phyloP scores from a whole-genome alignment of 768 basidiomycete species.

The Nevesoporus exiguus region DNA sequence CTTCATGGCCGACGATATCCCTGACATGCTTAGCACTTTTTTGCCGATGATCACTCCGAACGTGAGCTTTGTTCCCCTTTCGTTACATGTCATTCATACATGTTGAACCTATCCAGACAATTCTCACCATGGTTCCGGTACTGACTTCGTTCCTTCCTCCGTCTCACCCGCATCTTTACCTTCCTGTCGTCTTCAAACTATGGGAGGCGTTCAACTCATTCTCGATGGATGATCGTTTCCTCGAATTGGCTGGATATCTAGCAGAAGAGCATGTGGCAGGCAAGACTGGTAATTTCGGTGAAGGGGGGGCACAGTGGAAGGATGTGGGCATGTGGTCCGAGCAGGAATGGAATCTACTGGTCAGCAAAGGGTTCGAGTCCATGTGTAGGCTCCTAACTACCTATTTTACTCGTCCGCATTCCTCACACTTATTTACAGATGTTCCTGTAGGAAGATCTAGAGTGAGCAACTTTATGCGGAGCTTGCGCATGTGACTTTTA shows the following conservation, averaged over 20 bases:
- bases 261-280: constrained; percentile 74
- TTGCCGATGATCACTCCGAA: constrained; percentile 68
- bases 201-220: constrained; percentile 80
- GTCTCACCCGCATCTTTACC: constrained; percentile 59
- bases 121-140: constrained; percentile 71
- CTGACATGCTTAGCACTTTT: constrained; percentile 67
- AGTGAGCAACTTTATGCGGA: constrained; percentile 36
- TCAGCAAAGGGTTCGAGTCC: constrained; percentile 77
- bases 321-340: constrained; percentile 90
- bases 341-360: constrained; percentile 76
- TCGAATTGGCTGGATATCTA: constrained; percentile 67
- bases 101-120: constrained; percentile 41
- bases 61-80: constrained; percentile 38
- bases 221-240: constrained; percentile 67
- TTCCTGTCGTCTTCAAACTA: constrained; percentile 67
- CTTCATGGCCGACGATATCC: constrained; percentile 61
- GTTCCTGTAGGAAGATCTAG: constrained; percentile 59
- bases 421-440: constrained; percentile 24
- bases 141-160: constrained; percentile 76
- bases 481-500: neutral
- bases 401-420: constrained; percentile 33
- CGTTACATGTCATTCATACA: neutral
- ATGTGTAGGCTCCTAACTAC: constrained; percentile 51
- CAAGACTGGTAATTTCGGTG: constrained; percentile 47
- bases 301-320: constrained; percentile 60